These are phyloP conservation scores for Aspergillus biplanus DNA, from an alignment of 495 filamentous ascomycete species.

Conservation along the genomic window DNA sequence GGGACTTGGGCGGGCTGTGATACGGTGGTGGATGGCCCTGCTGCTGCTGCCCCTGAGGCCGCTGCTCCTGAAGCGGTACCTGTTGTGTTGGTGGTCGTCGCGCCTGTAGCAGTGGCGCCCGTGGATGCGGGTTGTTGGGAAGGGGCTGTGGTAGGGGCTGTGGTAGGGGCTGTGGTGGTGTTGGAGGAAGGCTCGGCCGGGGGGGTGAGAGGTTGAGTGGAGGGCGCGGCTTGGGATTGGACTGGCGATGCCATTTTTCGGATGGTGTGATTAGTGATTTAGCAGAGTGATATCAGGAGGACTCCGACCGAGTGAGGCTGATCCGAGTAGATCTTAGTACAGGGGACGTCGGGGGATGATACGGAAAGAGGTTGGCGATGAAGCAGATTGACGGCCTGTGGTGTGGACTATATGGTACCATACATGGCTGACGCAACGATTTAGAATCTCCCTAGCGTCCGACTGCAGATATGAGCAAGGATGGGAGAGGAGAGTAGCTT, in stretches of 20 bases:
- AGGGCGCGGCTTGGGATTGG: constrained; percentile 38
- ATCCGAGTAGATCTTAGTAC: background rate
- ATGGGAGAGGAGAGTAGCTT: background rate
- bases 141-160: constrained; percentile 20
- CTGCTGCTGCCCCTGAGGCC: constrained; percentile 22
- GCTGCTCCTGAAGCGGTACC: constrained; percentile 22
- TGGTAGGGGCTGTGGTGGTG: constrained; percentile 20
- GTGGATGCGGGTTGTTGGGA: constrained; percentile 14
- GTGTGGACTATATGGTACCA: no score
- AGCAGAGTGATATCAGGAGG: constrained; percentile 13
- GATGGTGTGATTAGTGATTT: constrained; percentile 1
- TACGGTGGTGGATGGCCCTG: constrained; percentile 24
- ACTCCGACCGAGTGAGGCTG: background rate
- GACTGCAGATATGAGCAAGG: background rate
- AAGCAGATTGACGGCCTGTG: no score
- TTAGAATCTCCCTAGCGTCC: background rate
- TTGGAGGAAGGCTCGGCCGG: constrained; percentile 44
- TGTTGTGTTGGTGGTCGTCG: constrained; percentile 27
- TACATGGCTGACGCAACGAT: no score
- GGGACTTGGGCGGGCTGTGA: constrained; percentile 47
- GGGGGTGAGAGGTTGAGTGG: constrained; percentile 50
- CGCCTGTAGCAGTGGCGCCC: background rate
- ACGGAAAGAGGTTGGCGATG: no score
- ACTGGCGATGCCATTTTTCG: constrained; percentile 47
- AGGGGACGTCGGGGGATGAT: background rate